Evolutionary conservation across 495 filamentous ascomycete genomes (phyloP).

Genomic region (Podospora tetraspora): DNA sequence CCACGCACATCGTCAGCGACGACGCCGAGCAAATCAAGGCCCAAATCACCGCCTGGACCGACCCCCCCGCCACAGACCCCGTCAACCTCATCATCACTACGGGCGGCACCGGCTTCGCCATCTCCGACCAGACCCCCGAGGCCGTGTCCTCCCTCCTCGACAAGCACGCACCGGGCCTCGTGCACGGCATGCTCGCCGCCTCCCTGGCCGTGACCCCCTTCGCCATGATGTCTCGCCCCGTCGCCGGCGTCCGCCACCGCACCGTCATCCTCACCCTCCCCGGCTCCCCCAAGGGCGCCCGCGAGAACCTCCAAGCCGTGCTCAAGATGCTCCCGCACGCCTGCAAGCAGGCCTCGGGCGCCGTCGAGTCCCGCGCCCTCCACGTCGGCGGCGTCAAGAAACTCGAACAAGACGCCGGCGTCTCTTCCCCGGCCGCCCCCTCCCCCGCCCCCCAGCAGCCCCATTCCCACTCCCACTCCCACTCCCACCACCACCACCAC

Average conservation of each 20-base stretch:
- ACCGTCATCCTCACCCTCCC: slow-evolving; percentile 87
- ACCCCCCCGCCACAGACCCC: slow-evolving; percentile 42
- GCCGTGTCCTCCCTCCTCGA: slow-evolving; percentile 77
- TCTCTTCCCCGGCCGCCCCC: slow-evolving; percentile 10
- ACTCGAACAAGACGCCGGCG: slow-evolving; percentile 77
- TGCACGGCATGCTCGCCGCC: slow-evolving; percentile 89
- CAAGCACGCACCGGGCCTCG: slow-evolving; percentile 80
- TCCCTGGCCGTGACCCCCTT: slow-evolving; percentile 87
- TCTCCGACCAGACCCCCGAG: slow-evolving; percentile 86
- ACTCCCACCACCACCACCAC: slow-evolving; percentile 59
- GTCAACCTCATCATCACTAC: slow-evolving; percentile 79
- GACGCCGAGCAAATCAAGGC: slow-evolving; percentile 66
- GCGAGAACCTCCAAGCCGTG: slow-evolving; percentile 89
- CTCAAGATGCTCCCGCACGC: slow-evolving; percentile 89
- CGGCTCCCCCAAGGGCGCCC: slow-evolving; percentile 93
- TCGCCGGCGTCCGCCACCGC: slow-evolving; percentile 80
- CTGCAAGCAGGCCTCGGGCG: slow-evolving; percentile 80
- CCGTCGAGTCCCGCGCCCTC: slow-evolving; percentile 64
- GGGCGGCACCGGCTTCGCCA: slow-evolving; percentile 90
- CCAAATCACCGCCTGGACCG: slow-evolving; percentile 63
- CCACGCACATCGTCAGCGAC: slow-evolving; percentile 77
- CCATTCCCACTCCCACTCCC: slow-evolving; percentile 38
- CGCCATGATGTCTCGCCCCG: slow-evolving; percentile 94
- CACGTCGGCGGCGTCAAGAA: slow-evolving; percentile 78
- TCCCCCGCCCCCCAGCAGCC: slow-evolving; percentile 14